A percentile compares a stretch with the other conserved stretches of the same genome.
Evolutionary conservation across 169 alveolate species (phyloP).

Genomic region (Perkinsus chesapeaki): DNA sequence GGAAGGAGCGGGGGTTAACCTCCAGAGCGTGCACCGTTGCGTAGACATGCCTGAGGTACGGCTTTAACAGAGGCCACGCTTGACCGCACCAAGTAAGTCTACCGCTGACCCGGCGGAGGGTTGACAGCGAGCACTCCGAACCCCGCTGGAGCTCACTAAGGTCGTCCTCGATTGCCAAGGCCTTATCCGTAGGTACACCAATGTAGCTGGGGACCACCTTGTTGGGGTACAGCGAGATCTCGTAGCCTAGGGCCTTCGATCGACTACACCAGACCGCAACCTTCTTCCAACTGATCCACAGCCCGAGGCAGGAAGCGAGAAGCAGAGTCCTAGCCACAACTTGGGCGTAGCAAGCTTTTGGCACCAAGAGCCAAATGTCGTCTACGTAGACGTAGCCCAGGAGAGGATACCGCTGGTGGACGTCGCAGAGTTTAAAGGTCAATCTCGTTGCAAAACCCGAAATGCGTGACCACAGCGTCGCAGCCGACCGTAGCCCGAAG

Average conservation of each 20-base stretch:
- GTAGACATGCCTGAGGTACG: background rate
- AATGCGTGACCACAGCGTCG: background rate
- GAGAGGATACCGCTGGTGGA: background rate
- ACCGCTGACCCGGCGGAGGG: background rate
- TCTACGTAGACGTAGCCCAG: background rate
- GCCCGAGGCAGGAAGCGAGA: background rate
- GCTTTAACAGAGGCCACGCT: background rate
- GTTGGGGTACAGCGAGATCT: background rate
- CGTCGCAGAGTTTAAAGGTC: background rate
- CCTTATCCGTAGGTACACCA: background rate
- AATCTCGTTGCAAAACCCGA: background rate
- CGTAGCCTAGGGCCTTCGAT: background rate
- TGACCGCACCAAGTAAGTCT: background rate
- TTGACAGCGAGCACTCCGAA: background rate
- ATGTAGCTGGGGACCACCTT: background rate
- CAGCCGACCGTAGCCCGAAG: background rate
- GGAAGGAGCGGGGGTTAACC: background rate
- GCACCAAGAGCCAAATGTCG: background rate
- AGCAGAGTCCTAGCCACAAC: background rate
- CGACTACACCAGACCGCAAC: background rate
- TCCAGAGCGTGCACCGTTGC: background rate
- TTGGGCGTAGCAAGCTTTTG: background rate
- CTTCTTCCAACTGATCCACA: background rate
- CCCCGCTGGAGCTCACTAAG: background rate
- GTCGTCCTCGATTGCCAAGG: background rate